Evolutionary conservation across 495 filamentous ascomycete genomes (phyloP), one percentile per base, ranked within the genome.

Genomic region (Bathelium albidoporum): DNA sequence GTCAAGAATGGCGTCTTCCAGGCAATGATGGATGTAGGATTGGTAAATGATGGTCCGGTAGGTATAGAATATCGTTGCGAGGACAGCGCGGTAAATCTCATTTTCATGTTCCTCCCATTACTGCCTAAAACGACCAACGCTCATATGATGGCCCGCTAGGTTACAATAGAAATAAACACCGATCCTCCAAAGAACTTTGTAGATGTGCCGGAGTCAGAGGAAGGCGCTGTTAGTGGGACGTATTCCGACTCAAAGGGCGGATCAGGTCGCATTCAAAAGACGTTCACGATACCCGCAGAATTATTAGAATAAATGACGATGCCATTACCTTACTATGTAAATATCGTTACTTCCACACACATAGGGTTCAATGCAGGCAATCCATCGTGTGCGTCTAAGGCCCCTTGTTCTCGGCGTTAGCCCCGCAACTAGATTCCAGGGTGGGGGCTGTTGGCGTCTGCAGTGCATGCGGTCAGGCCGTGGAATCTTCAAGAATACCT

Each of bases 1-100:
- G 91, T 99, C 64, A 91, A 95, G 70, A 87, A 97, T 71, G 95
- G 95, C 16, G 85, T 96, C 39, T 99, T 97, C 73, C 92, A 96
- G 69, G 94, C 95, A 60, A 96, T 96, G 91, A 99, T 97, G 94
- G 88, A 97, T 69, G 94, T 97, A 63, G 88, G 89, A 64, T 72
- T 96, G 28, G 86, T 95, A 39, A 97, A 97, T 68, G 92, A 97
- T 72, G 93, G 92, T 62, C 92, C 92, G 73, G 92, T 96, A 81
- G 83, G 89, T 85, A 74, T 86, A 65, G 78, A 85, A 72, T 86
- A 82, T 75, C 76, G 78, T 74, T 86, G 82, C 80, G 75, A 79
- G 68, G 83, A 87, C 75, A 82, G 78, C 74, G 85, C 77, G 83
- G 84, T 86, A 58, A 53, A 31, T 62, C 45, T 43, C 31, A 44